Base-by-base conservation (phyloP, 208 protist genomes). In the Wallacemonas rigidus region DNA sequence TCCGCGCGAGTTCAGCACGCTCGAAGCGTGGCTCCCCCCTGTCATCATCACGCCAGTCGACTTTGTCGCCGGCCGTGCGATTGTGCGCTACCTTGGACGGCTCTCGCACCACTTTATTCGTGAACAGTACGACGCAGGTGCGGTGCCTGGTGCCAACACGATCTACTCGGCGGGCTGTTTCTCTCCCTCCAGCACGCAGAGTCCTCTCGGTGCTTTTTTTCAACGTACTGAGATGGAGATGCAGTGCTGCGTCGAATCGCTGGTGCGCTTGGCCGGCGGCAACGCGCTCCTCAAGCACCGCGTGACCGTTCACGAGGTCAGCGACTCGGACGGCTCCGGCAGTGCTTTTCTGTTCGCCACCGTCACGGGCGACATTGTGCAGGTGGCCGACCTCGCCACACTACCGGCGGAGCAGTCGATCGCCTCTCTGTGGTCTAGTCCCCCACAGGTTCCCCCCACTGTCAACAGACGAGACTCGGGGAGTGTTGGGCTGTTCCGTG, bases 51-150 rank as follows among this genome's bases (percentile, higher is more conserved):
- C 91, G 36, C 85, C 92, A 14, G 69, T 94, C 12, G 90, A 93
- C 72, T 97, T 87, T 75, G 79, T 98, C 3, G 79, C 92, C 3
- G 91, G 93, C 14, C 77, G 82, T 51, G 82, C 74, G n/a, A 90
- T 97, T 54, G 85, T 88, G 67, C 85, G 89, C 15, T 95, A 96
- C 72, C 70, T 98, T 8, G 92, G 92, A 38, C 85, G 85, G 38
- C 86, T 98, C 71, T 96, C 91, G 4, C 91, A 97, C 69, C 95
- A 97, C 81, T 94, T 96, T 71, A 89, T 98, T 54, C 93, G 94
- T n/a, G 91, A 97, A 57, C 72, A 79, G 62, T 82, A 91, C 58
- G 83, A 91, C 40, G 83, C 86, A 35, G 60, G 60, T 15, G 7
- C 60, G 11, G 7, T 8, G 43, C 60, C 60, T 14, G 60, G 41